Evolutionary conservation across 2,329 filamentous ascomycete species (phyloP), one percentile per base, ranked within the genome.

Genomic region (Didymella glomerata): DNA sequence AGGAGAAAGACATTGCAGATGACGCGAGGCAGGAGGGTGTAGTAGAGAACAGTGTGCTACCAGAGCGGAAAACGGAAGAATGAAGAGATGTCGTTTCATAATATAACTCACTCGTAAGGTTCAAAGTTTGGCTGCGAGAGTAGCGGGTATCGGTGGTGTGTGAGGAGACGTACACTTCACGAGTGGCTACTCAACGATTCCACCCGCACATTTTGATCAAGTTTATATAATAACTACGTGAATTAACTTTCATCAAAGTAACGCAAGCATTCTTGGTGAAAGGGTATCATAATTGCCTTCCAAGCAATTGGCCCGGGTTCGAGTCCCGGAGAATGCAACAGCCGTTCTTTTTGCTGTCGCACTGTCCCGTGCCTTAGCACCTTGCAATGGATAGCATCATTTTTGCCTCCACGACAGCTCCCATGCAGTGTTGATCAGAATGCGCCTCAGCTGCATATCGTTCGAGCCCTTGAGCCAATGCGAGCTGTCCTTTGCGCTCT

Each of bases 281-380:
- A 54, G 28, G 57, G 57, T 60, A 60, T 34, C 28, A 60, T 60
- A 60, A 54, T 60, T 60, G 57, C 57, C 57, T 60, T 60, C 57
- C 57, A 60, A 58, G 56, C 56, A 58, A 58, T 58, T 58, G 56
- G 56, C 50, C 50, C 56, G 56, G 56, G 56, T 58, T 56, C 53
- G 53, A 56, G 22, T 56, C 53, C 53, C 53, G 53, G 53, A 56
- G 53, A 34, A 57, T 52, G 49, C 49, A 57, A 42, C 38, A 42
- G 36, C 24, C 40, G 20, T 46, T 45, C 25, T 50, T 50, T 50
- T 50, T 56, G 38, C 8, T 41, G 5, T 11, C 1, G 5, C 20
- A 2, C 22, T 13, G 2, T 11, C 3, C 2, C 3, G n/a, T 22
- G 18, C 1, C 7, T 20, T n/a, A n/a, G n/a, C n/a, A 20, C 9